These are phyloP conservation scores for Myxozyma udenii DNA, from an alignment of 805 yeast species.

Conservation along the genomic window DNA sequence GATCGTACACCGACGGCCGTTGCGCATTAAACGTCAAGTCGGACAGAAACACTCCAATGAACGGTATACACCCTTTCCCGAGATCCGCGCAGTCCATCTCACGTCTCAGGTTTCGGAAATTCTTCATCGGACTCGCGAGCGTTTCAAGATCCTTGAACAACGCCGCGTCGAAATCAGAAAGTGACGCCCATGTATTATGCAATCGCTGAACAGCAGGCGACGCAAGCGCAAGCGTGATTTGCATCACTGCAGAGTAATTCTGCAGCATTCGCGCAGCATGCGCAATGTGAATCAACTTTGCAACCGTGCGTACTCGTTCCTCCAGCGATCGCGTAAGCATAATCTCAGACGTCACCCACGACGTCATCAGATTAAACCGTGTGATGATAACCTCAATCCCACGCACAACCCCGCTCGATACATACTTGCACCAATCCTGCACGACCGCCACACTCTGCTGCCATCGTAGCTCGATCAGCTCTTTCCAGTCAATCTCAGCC, in stretches of 20 bases:
- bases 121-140: conserved; percentile 68
- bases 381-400: conserved; percentile 82
- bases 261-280: conserved; percentile 67
- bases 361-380: conserved; percentile 79
- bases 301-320: conserved; percentile 66
- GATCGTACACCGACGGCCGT: conserved; percentile 54
- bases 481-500: conserved; percentile 88
- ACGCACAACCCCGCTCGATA: conserved; percentile 54
- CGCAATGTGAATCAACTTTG: conserved; percentile 85
- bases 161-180: conserved; percentile 69
- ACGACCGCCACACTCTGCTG: conserved; percentile 61
- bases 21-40: conserved; percentile 77
- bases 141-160: conserved; percentile 65
- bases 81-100: conserved; percentile 60
- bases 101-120: conserved; percentile 64
- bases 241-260: conserved; percentile 84
- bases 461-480: conserved; percentile 74
- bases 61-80: conserved; percentile 80
- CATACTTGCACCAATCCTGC: conserved; percentile 77
- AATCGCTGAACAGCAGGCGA: conserved; percentile 59
- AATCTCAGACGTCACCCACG: conserved; percentile 90
- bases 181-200: conserved; percentile 67
- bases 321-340: conserved; percentile 59
- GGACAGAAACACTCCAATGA: conserved; percentile 59
- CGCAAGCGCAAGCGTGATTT: conserved; percentile 75